phyloP scores from a whole-genome alignment of 78 protist genomes.

The Dictyostelium capitatum region DNA sequence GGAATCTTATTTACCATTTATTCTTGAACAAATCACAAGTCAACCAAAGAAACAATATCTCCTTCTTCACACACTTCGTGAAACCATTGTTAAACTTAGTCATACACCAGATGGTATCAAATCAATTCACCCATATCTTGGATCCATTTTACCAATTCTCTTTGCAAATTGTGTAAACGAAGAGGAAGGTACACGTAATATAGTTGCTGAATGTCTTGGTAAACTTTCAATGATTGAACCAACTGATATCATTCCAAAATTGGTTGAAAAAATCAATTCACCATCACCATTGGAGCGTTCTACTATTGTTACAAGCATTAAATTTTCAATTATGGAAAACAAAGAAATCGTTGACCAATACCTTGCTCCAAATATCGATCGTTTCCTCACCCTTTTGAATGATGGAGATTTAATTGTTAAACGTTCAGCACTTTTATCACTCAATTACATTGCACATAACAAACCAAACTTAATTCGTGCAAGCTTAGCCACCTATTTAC shows the following conservation, averaged over 20 bases:
- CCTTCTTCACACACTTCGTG: conserved; percentile 92
- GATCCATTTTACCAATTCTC: conserved; percentile 67
- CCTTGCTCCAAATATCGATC: conserved; percentile 28
- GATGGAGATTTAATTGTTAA: conserved; percentile 90
- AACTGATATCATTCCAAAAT: conserved; percentile 70
- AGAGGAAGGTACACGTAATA: conserved; percentile 96
- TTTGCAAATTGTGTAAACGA: conserved; percentile 79
- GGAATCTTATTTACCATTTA: conserved; percentile 70
- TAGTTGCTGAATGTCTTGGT: conserved; percentile 97
- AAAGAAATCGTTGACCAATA: conserved; percentile 58
- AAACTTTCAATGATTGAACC: conserved; percentile 89
- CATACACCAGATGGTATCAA: conserved; percentile 18
- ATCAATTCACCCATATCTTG: conserved; percentile 59
- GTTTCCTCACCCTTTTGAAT: conserved; percentile 71
- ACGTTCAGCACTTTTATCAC: conserved; percentile 87
- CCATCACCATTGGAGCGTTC: conserved; percentile 70
- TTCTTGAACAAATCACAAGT: conserved; percentile 79
- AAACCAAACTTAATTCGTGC: conserved; percentile 80
- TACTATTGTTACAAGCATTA: conserved; percentile 88
- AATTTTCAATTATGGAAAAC: conserved; percentile 87
- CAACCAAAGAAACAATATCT: conserved; percentile 92
- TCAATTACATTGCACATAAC: conserved; percentile 93
- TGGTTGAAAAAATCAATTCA: conserved; percentile 31
- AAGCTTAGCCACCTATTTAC: conserved; percentile 62
- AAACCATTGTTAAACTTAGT: conserved; percentile 68